Percentiles rank a stretch among this genome's conserved stretches.
Evolutionary conservation across 2,329 filamentous ascomycete species (phyloP).

Genomic region (Monilinia vaccinii-corymbosi): DNA sequence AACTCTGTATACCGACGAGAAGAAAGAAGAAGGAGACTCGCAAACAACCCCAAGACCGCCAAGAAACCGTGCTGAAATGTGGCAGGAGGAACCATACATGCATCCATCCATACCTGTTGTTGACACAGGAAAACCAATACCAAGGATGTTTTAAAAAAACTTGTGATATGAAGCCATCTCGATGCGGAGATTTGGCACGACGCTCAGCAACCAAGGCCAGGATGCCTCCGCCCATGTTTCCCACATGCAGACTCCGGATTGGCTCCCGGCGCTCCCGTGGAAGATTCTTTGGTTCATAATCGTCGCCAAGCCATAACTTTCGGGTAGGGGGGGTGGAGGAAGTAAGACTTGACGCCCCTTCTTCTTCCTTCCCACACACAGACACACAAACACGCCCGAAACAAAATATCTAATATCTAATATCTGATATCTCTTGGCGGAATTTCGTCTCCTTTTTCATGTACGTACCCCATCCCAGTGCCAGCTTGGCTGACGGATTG

Average conservation of each 20-base stretch:
- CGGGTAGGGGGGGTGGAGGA: background rate
- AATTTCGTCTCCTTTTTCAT: background rate
- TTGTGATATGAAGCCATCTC: no score
- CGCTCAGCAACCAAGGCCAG: background rate
- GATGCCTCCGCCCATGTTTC: background rate
- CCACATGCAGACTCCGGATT: background rate
- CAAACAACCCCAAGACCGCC: no score
- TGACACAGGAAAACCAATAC: background rate
- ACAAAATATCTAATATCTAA: no score
- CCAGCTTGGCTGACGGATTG: slow-evolving; percentile 5
- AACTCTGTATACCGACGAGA: no score
- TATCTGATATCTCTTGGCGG: slow-evolving; percentile 3
- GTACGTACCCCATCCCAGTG: background rate
- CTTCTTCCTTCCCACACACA: background rate
- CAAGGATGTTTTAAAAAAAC: background rate
- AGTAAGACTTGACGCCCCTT: no score
- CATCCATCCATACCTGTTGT: no score
- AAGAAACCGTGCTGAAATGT: no score
- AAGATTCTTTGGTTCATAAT: background rate
- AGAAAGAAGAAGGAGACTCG: no score
- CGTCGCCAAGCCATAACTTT: background rate
- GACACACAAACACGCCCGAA: no score
- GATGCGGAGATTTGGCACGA: background rate
- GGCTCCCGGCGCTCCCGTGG: background rate
- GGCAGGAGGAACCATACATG: no score